Conservation (phyloP, 129 eudicot genomes). For the Flaveria ramosissima region DNA sequence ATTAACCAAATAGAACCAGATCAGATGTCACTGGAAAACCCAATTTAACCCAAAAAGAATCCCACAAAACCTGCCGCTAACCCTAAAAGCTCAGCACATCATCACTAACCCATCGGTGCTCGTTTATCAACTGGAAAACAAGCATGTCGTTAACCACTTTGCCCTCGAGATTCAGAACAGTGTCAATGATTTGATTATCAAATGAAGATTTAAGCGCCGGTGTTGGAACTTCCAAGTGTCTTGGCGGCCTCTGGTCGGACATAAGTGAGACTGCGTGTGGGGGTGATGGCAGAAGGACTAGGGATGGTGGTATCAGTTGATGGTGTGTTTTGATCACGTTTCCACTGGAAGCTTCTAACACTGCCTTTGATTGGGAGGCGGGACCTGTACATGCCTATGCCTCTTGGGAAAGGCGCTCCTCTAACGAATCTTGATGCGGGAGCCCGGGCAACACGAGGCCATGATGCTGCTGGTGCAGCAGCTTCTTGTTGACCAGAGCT, state of each 20-base stretch:
- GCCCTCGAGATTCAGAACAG: background rate
- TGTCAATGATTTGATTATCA: constrained; percentile 2
- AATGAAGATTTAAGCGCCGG: constrained; percentile 24
- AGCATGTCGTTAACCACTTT: background rate
- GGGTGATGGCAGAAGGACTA: constrained; percentile 32
- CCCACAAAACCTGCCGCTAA: constrained; percentile 14
- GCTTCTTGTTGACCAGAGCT: constrained; percentile 63
- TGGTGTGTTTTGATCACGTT: constrained; percentile 51
- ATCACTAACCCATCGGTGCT: constrained; percentile 12
- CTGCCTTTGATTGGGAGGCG: constrained; percentile 63
- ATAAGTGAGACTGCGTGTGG: constrained; percentile 71
- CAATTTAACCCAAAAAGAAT: constrained; percentile 14
- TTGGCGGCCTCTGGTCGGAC: constrained; percentile 60
- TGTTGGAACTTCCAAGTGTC: constrained; percentile 46
- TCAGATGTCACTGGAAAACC: constrained; percentile 10
- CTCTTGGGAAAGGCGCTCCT: constrained; percentile 60
- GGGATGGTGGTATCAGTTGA: constrained; percentile 35
- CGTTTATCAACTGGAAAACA: constrained; percentile 28
- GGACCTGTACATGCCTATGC: constrained; percentile 47
- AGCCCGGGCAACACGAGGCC: constrained; percentile 66
- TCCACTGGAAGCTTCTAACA: constrained; percentile 95
- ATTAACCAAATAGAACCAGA: constrained; percentile 1
- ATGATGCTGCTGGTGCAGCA: constrained; percentile 42
- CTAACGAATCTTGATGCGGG: constrained; percentile 61
- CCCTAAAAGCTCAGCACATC: constrained; percentile 18